Percentiles rank a stretch among this genome's conserved stretches.
Evolutionary conservation across 441 rosid species (phyloP).

Genomic region (Adansonia grandidieri): DNA sequence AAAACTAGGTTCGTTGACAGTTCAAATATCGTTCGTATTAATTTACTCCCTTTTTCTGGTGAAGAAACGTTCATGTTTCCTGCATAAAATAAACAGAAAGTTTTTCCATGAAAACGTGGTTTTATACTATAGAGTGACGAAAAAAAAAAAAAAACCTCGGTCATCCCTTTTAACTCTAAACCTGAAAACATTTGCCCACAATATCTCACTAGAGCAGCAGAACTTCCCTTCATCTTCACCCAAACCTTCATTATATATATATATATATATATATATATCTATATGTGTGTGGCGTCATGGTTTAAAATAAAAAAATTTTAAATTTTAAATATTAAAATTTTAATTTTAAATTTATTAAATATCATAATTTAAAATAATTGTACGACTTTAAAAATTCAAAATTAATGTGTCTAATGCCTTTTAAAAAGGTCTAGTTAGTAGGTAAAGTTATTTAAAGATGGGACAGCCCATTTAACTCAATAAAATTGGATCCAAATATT

Average conservation of each 20-base stretch:
- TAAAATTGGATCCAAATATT: too few species aligned
- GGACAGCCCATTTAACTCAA: too few species aligned
- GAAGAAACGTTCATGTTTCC: not conserved
- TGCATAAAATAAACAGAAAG: not conserved
- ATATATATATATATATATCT: too few species aligned
- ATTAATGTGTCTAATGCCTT: not conserved
- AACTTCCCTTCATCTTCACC: not conserved
- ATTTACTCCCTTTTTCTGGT: conserved; percentile 8
- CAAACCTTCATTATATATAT: too few species aligned
- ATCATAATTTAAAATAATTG: too few species aligned
- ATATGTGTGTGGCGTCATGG: too few species aligned
- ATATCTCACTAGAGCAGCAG: not conserved
- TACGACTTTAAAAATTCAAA: too few species aligned
- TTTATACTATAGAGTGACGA: not conserved
- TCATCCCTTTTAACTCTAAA: not conserved
- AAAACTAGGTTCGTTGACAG: too few species aligned
- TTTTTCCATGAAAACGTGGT: not conserved
- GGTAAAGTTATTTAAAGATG: not conserved
- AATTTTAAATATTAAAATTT: too few species aligned
- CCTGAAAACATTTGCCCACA: not conserved
- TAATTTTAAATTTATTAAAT: too few species aligned
- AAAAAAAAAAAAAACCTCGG: not conserved
- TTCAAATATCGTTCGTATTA: conserved; percentile 22
- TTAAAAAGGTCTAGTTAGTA: not conserved
- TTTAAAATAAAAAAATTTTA: too few species aligned